Base-by-base conservation (phyloP, 805 yeast genomes). In the Yamadazyma insecticola region DNA sequence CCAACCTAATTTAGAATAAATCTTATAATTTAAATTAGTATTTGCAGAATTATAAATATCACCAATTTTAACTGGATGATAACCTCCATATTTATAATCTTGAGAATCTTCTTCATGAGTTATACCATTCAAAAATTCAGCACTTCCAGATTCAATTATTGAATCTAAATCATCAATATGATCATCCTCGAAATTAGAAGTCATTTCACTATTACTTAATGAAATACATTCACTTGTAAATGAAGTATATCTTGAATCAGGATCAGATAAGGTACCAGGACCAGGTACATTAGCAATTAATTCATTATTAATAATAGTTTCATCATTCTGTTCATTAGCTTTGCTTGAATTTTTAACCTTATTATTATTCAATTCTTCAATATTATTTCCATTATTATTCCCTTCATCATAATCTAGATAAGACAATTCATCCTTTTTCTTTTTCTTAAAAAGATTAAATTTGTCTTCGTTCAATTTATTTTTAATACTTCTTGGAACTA, bases 1-100 rank as follows among this genome's bases (percentile, higher is more conserved):
- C 82, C 82, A 76, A 3, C 86, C 86, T 6, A 78, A 56, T 49
- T 78, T 78, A 17, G 82, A 56, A 13, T 74, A 58, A 16, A 76
- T 55, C 6, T 57, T 47, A 48, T 76, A 76, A 22, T 50, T 51
- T 16, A 66, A 58, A 33, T 63, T 56, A 3, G 56, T 43, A 23
- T 45, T 51, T 28, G 59, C 51, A 6, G 60, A 48, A 23, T 73
- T 74, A 44, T 75, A 74, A 11, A 55, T 48, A 42, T 78, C 84
- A 18, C 78, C 77, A 18, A 73, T 64, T 34, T 44, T 58, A 4
- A 78, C 78, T 2, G 83, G 80, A 47, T 78, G 83, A 52, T 78
- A 78, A 1, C 86, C 86, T 10, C 83, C 84, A 5, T 54, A 55
- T 32, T 67, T 57, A 49, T 78, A 78, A 42, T 76, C 82, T 16